Percentiles rank a stretch among this genome's conserved stretches.
Evolutionary conservation across 768 basidiomycete species (phyloP).

Genomic region (Boletus pseudopeckii): DNA sequence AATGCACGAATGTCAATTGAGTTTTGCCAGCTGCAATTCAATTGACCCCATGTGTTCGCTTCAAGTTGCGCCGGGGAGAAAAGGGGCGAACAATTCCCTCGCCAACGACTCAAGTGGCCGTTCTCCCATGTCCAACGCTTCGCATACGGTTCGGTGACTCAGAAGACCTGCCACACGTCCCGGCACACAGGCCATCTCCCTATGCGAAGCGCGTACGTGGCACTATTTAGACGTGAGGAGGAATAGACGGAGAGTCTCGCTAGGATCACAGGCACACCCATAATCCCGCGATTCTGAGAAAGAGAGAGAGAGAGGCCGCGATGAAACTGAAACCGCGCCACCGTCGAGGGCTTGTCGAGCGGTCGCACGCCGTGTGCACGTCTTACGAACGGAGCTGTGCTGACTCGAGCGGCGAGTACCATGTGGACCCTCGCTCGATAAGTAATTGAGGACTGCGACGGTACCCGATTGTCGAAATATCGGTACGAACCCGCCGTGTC

Average conservation of each 20-base stretch:
- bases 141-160: neutral
- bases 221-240: neutral
- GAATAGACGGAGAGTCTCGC: neutral
- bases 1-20: constrained; percentile 6
- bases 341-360: no score
- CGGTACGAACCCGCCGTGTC: neutral
- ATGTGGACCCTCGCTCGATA: no score
- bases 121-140: constrained; percentile 3
- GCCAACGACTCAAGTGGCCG: no score
- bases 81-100: neutral
- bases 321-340: constrained; percentile 1
- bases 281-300: neutral
- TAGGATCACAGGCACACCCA: neutral
- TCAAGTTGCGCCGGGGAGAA: neutral
- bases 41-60: constrained; percentile 4
- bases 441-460: neutral
- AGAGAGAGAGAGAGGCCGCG: neutral
- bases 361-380: no score
- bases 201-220: neutral
- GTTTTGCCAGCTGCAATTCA: constrained; percentile 22
- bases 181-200: neutral
- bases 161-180: constrained; percentile 1
- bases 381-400: no score
- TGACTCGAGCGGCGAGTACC: neutral
- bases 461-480: neutral